These are phyloP conservation scores for Nakazawaea anatomiae DNA, from an alignment of 805 yeast species.

Conservation along the genomic window DNA sequence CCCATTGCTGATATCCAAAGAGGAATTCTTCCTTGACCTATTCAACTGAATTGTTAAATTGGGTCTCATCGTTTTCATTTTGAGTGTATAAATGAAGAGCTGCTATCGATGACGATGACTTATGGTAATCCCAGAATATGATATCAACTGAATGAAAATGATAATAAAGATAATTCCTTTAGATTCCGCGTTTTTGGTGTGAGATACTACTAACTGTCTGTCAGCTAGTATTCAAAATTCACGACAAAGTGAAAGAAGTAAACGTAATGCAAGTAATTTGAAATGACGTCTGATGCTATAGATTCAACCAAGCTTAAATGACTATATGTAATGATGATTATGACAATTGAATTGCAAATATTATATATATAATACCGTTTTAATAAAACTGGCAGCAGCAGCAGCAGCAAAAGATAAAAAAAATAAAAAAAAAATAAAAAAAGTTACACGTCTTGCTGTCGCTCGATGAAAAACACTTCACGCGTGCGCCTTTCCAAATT, in stretches of 20 bases:
- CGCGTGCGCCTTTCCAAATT: not conserved
- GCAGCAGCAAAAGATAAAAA: not conserved
- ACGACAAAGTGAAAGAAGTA: no score
- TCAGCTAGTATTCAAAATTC: no score
- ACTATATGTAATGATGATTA: no score
- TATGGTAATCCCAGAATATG: not conserved
- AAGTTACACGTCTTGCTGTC: not conserved
- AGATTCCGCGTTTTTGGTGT: no score
- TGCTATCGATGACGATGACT: no score
- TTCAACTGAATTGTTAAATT: constrained; percentile 11
- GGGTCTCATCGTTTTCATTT: constrained; percentile 14
- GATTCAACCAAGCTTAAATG: no score
- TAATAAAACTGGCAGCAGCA: not conserved
- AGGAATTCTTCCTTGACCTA: constrained; percentile 12
- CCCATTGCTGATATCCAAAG: constrained; percentile 6
- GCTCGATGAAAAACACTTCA: no score
- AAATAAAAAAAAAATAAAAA: not conserved
- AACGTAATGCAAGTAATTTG: no score
- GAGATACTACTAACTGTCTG: no score
- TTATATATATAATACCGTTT: not conserved
- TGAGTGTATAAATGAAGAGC: not conserved
- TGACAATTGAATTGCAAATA: no score
- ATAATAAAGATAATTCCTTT: no score
- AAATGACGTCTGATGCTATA: no score
- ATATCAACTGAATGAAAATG: not conserved